A percentile compares a stretch with the other conserved stretches of the same genome.
phyloP scores from a whole-genome alignment of 2,329 filamentous ascomycete species.

The Diaporthe nobilis region DNA sequence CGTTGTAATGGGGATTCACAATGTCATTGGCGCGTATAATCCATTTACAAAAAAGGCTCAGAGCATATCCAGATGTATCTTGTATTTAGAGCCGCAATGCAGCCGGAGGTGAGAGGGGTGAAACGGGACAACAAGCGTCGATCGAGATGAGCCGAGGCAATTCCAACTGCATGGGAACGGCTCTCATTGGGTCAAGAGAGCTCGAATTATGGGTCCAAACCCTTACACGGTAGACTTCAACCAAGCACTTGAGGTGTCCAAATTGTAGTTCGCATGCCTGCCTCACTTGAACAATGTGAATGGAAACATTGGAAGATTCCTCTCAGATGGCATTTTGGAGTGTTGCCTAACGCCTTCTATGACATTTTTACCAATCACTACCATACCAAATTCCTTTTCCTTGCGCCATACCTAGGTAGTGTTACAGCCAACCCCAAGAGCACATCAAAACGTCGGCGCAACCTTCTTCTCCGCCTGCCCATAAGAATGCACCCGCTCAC shows the following conservation, averaged over 20 bases:
- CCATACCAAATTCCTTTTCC: neutral
- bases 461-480: slow-evolving; percentile 45
- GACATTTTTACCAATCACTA: neutral
- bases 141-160: slow-evolving; percentile 7
- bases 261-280: neutral
- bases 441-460: slow-evolving; percentile 46
- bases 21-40: neutral
- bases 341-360: neutral
- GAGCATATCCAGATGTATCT: neutral
- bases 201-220: neutral
- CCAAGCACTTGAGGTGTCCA: too few relatives aligned
- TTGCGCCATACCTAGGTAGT: neutral
- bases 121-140: neutral
- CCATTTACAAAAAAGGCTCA: neutral
- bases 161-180: neutral
- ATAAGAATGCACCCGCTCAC: slow-evolving; percentile 39
- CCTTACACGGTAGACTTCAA: neutral
- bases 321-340: neutral
- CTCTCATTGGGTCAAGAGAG: neutral
- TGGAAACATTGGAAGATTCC: too few relatives aligned
- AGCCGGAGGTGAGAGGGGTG: neutral
- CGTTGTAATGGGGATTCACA: neutral
- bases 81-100: neutral
- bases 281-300: neutral
- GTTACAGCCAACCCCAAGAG: neutral